These are phyloP conservation scores for Crataegus laevigata DNA, from an alignment of 306 rosid genomes.

Conservation along the genomic window DNA sequence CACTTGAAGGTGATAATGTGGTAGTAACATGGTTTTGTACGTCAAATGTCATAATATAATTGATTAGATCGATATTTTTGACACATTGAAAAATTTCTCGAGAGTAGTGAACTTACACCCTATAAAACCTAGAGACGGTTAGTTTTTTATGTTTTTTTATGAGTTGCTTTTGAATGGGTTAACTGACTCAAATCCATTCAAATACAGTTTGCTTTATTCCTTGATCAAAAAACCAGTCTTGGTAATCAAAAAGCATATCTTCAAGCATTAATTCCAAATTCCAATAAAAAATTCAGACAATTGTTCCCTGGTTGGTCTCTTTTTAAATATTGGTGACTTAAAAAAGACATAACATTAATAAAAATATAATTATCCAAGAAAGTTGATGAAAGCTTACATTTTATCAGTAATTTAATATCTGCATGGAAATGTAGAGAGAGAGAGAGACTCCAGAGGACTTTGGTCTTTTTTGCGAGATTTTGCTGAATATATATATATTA, in stretches of 20 bases:
- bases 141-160: not conserved
- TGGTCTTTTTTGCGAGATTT: conserved; percentile 21
- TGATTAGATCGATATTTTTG: rapidly evolving
- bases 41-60: too few relatives aligned
- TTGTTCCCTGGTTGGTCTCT: conserved; percentile 21
- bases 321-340: conserved; percentile 3
- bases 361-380: conserved; percentile 27
- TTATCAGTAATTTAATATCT: conserved; percentile 27
- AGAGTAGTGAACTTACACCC: rapidly evolving
- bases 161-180: not conserved
- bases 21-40: rapidly evolving
- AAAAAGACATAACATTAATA: not conserved
- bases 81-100: rapidly evolving
- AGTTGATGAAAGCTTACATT: conserved; percentile 42
- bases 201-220: not conserved
- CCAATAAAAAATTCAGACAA: conserved; percentile 34
- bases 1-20: too few relatives aligned
- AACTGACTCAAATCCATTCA: not conserved
- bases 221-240: not conserved
- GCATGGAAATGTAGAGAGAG: conserved; percentile 45
- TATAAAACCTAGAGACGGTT: too few relatives aligned
- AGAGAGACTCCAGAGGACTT: conserved; percentile 12
- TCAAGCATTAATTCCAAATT: conserved; percentile 25
- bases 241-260: conserved; percentile 43
- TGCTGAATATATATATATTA: conserved; percentile 18